Percentiles rank a stretch among this genome's conserved stretches.
Evolutionary conservation across 805 yeast genomes (phyloP).

Genomic region (Zygoascus flipseniorum): DNA sequence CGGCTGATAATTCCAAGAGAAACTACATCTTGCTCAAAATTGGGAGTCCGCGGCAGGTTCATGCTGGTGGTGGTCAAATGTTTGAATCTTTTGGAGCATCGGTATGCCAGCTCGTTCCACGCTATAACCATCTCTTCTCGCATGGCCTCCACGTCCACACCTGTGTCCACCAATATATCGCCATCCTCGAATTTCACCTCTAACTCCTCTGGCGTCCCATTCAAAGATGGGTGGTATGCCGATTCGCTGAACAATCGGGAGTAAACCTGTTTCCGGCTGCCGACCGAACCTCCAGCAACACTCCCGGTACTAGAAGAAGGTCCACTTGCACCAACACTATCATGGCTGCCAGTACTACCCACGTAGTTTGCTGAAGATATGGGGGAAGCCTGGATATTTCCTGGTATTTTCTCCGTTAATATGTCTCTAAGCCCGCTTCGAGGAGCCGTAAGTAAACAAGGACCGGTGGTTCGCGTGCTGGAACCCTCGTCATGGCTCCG

Average conservation of each 20-base stretch:
- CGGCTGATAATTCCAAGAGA: conserved; percentile 47
- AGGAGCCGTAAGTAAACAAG: background rate
- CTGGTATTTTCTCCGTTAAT: background rate
- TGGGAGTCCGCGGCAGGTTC: conserved; percentile 8
- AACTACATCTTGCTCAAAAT: conserved; percentile 32
- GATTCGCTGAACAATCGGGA: background rate
- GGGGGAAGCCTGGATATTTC: background rate
- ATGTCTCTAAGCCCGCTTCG: background rate
- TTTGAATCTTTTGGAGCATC: conserved; percentile 8
- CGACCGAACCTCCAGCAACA: background rate
- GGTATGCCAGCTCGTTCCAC: conserved; percentile 13
- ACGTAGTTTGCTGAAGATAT: background rate
- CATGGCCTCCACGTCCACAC: conserved; percentile 11
- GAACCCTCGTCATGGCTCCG: background rate
- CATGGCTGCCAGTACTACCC: background rate
- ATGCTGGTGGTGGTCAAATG: conserved; percentile 4
- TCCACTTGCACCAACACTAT: background rate
- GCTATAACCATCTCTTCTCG: conserved; percentile 14
- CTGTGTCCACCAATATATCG: conserved; percentile 2
- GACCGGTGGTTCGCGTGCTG: background rate
- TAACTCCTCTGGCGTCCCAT: conserved; percentile 17
- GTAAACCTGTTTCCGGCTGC: background rate
- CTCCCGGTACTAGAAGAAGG: background rate
- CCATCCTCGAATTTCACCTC: background rate
- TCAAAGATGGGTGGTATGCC: conserved; percentile 8